Base-by-base conservation (phyloP, 208 protist species). In the Porcisia deanei region DNA sequence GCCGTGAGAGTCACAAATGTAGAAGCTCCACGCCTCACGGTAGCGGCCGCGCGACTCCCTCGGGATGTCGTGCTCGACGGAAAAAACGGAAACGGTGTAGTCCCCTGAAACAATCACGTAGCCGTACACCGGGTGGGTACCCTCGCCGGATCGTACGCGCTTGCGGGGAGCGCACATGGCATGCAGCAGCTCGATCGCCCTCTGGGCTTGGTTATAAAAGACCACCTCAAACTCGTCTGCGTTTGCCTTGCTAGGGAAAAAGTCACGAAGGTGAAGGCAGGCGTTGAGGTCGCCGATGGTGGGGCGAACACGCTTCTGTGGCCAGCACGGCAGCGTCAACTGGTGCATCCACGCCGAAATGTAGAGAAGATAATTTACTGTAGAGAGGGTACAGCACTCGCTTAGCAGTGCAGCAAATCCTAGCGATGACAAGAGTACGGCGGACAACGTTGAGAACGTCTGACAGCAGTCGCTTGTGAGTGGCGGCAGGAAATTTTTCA, bases 71-170 rank as follows among this genome's bases (percentile, higher is more conserved):
- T 94, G 93, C 20, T 79, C 68, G 1, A 96, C 83, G 12, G 89
- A 82, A 54, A 94, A 94, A 66, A 97, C 88, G 37, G 91, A 95
- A 3, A 97, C 81, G 18, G 93, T 95, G 78, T 97, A 97, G 58
- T 97, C 91, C 1, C 93, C 93, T 10, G 93, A 96, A 0, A 95
- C 93, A 77, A 97, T 93, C 16, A 97, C 85, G 73, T 97, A 97
- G 60, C 93, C 93, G 71, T 92, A 94, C 2, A 91, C 84, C 1
- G 88, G 85, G 30, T 64, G 66, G 34, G 55, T 41, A 68, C 54
- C 67, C 34, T 72, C 77, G 55, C 66, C 68, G 60, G 72, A 41
- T 20, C 63, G 57, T 12, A 52, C 47, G 49, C 81, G 77, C 55
- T 60, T 76, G 25, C 75, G 71, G 2, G 70, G 25, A 57, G 66